Conservation (phyloP, 768 basidiomycete species). For the Scleroderma bovista region DNA sequence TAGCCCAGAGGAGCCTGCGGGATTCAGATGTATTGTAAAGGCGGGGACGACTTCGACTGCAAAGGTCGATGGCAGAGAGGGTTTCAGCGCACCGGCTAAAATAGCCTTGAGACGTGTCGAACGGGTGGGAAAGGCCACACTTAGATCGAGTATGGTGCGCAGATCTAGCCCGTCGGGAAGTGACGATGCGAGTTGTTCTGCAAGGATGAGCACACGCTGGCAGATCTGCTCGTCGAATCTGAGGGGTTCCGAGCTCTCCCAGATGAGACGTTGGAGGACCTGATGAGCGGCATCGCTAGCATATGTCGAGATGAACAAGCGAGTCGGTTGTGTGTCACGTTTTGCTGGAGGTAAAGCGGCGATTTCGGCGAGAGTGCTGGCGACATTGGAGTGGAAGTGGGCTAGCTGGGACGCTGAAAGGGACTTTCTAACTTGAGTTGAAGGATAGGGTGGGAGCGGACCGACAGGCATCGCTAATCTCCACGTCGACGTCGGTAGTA, state of each 20-base stretch:
- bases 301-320: conserved; percentile 52
- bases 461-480: too few relatives aligned
- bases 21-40: conserved; percentile 44
- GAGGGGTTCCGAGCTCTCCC: conserved; percentile 33
- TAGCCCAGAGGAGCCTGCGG: conserved; percentile 42
- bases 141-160: conserved; percentile 56
- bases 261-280: conserved; percentile 52
- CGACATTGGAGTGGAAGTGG: conserved; percentile 43
- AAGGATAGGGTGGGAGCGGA: conserved; percentile 53
- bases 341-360: conserved; percentile 46
- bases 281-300: conserved; percentile 51
- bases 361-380: conserved; percentile 40
- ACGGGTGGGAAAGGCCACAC: conserved; percentile 49
- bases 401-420: conserved; percentile 50
- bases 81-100: conserved; percentile 35
- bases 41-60: conserved; percentile 49
- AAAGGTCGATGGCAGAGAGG: conserved; percentile 30
- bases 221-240: conserved; percentile 42
- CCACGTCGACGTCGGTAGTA: conserved; percentile 25
- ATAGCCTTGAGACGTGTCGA: conserved; percentile 41
- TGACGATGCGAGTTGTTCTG: conserved; percentile 45
- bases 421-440: conserved; percentile 39
- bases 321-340: conserved; percentile 39
- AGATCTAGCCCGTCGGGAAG: conserved; percentile 42
- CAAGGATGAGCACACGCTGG: conserved; percentile 46